Evolutionary conservation across 257 asterid genomes (phyloP).

Genomic region (Lavandula angustifolia): DNA sequence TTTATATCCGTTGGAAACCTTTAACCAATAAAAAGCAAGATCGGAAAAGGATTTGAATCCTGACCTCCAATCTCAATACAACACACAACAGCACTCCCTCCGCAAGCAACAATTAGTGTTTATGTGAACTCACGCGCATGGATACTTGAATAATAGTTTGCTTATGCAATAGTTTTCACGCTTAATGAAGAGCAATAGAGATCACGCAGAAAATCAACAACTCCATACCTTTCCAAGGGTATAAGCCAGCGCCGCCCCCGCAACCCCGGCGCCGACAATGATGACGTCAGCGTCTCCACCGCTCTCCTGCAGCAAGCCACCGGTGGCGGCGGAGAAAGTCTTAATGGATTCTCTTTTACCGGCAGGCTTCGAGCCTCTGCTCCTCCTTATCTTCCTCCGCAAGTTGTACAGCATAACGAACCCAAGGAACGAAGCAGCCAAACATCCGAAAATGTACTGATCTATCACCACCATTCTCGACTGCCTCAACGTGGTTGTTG

Average conservation of each 20-base stretch:
- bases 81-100: background rate
- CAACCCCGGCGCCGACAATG: conserved; percentile 79
- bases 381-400: conserved; percentile 40
- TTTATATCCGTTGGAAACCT: background rate
- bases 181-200: background rate
- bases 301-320: conserved; percentile 19
- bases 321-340: conserved; percentile 30
- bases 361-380: conserved; percentile 34
- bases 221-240: conserved; percentile 67
- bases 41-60: background rate
- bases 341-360: conserved; percentile 22
- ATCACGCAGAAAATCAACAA: background rate
- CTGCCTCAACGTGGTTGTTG: background rate
- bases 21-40: background rate
- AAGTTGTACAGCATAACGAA: conserved; percentile 45
- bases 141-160: background rate
- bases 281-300: conserved; percentile 51
- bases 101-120: background rate
- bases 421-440: conserved; percentile 51
- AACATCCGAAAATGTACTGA: conserved; percentile 51
- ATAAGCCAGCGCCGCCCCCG: conserved; percentile 72
- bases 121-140: background rate
- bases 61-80: background rate
- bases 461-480: conserved; percentile 48
- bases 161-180: background rate